Conservation (phyloP, 441 rosid species). For the Macaranga tanarius region DNA sequence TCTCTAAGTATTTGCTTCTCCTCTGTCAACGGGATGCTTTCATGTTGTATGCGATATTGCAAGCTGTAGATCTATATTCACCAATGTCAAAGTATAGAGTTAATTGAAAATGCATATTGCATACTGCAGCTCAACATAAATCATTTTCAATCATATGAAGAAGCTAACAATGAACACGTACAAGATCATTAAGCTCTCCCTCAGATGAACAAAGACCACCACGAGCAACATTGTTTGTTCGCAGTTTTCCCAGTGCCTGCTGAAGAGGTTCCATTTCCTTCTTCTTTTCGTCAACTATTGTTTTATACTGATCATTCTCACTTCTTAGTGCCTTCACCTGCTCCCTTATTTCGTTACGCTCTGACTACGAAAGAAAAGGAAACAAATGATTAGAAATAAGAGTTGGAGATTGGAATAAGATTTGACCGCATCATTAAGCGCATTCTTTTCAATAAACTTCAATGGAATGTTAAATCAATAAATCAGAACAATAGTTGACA, state of each 20-base stretch:
- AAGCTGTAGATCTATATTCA: conserved; percentile 70
- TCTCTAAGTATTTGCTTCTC: conserved; percentile 94
- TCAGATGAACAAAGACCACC: conserved; percentile 83
- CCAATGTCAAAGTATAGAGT: conserved; percentile 23
- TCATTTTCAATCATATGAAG: conserved; percentile 1
- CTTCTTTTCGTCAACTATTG: conserved; percentile 59
- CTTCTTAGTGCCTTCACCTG: conserved; percentile 53
- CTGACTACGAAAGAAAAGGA: conserved; percentile 43
- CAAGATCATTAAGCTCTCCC: conserved; percentile 81
- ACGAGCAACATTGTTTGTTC: conserved; percentile 48
- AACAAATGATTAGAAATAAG: conserved; percentile 10
- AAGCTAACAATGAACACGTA: conserved; percentile 34
- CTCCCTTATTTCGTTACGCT: conserved; percentile 46
- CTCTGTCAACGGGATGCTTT: conserved; percentile 81
- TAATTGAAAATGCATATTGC: background rate
- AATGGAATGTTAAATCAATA: background rate
- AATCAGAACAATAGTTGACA: background rate
- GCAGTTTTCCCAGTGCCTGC: conserved; percentile 90
- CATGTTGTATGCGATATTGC: conserved; percentile 86
- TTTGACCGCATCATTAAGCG: background rate
- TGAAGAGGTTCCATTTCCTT: conserved; percentile 86
- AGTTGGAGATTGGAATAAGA: background rate
- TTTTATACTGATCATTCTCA: conserved; percentile 60
- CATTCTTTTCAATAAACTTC: background rate
- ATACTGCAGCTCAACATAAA: conserved; percentile 10